Base-by-base conservation (phyloP, 2,329 filamentous ascomycete species). In the Zymoseptoria tritici region DNA sequence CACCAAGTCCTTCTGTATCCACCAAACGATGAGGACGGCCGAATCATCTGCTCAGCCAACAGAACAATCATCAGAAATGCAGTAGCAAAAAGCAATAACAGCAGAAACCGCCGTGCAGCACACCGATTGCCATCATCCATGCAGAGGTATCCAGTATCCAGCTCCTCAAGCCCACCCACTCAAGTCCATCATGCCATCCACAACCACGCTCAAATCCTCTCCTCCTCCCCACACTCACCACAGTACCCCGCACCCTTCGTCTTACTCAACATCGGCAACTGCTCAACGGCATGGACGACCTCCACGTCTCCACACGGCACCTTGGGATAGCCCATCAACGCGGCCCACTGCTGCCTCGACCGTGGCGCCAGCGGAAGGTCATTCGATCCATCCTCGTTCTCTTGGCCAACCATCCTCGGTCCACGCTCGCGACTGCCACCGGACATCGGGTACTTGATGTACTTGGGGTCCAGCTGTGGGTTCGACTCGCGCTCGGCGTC, bases 401-500 rank as follows among this genome's bases (percentile, higher is more conserved):
- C 56, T 3, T 56, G 51, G 9, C 31, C 31, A 51, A 63, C 53
- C 60, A 67, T 57, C 51, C 63, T 57, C 21, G 62, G 62, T 13
- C 65, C 62, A 29, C 57, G 54, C 57, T 58, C 20, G 22, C 52
- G 19, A 42, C 56, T 53, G 52, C 55, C 54, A 49, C 56, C 57
- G 13, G 26, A 49, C n/a, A 22, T 52, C 11, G 36, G 54, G 21
- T 56, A 49, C 29, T 55, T 49, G 51, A 56, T 55, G 52, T 58
- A 63, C 31, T 62, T 53, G 56, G 66, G 65, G 49, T 66, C 65
- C 50, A 69, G 61, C 8, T 64, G 64, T n/a, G 55, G 62, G 57
- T 68, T 62, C 1, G 70, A 66, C 36, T 69, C 62, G 29, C 61
- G 65, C 62, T 73, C 71, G 16, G 71, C 71, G 50, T 70, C 62